Base-by-base conservation (phyloP, 805 yeast species). In the Candida easanensis region DNA sequence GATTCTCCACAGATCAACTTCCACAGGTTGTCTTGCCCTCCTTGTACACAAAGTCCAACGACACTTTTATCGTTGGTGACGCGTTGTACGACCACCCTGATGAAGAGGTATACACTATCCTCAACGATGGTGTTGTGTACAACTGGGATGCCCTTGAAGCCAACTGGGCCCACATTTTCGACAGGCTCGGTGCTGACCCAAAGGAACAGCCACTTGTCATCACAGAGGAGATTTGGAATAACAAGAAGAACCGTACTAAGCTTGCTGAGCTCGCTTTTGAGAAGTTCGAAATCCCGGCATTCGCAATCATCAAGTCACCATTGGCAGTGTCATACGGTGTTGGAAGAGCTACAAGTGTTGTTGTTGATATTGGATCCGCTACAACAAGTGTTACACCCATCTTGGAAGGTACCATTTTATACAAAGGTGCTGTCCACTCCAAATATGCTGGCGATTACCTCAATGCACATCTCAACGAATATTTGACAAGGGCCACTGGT, bases 361-460 rank as follows among this genome's bases (percentile, higher is more conserved):
- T 89, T 8, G 74, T 89, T 20, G 96, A 90, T 60, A 64, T 89
- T 35, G 97, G 96, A 3, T 72, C 85, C 9, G 71, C 83, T 4
- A 76, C 78, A 4, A 73, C 83, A 15, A 73, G 82, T 25, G 86
- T 88, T 9, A 84, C 93, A 0, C 95, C 95, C 9, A 76, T 88
- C 16, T 65, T 79, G 48, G 89, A 85, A 54, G 96, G 96, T 30
- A 74, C 77, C 14, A 76, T 88, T 39, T 74, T 84, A 41, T 66
- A 73, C 50, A 84, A 82, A 58, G 84, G 87, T 36, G 72, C 79
- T 5, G 68, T 75, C 47, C 84, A 79, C 61, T 76, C 87, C 14
- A 80, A 78, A 53, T 85, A 75, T 59, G 97, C 90, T 4, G 98
- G 97, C 9, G 91, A 89, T 61, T 90, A 84, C 61, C 62, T 86